Base-by-base conservation (phyloP, 495 filamentous ascomycete genomes). In the Lepidopterella palustris region DNA sequence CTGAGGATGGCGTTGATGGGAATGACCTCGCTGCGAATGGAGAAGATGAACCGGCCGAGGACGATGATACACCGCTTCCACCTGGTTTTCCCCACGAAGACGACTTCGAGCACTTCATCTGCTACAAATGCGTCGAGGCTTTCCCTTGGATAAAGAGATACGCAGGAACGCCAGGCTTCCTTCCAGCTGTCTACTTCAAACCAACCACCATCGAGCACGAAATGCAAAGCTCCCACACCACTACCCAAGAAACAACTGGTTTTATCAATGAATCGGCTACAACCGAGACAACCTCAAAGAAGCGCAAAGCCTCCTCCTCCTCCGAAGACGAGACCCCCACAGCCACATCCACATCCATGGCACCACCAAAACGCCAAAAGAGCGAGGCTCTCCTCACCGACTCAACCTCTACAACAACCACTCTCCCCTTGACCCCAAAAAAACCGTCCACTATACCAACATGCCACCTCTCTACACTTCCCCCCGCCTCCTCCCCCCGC, bases 91-190 rank as follows among this genome's bases (percentile, higher is more conserved):
- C 93, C 1, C 76, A 78, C 0, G 92, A 97, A 62, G 89, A 96
- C 21, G 83, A 87, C 50, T 98, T 97, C 65, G 88, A 92, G 9
- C 80, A 82, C 26, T 88, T 97, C 66, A 81, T 99, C 48, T 99
- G 95, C 76, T 96, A 90, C 77, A 90, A 95, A 69, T 99, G 95
- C 65, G 78, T 93, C 29, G 86, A 92, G 24, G 83, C 88, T 0
- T 84, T 88, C 66, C 91, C 91, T 0, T 99, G 92, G 93, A 84
- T 99, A 65, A 93, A 90, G 74, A 74, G 78, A 57, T 97, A 97
- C 66, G 92, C 90, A n/a, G 88, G 88, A 3, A 82, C 86, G 0
- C 69, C 80, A 2, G 91, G 91, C 2, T 97, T 99, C 67, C 75
- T 97, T 4, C 80, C 83, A 2, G 80, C 92, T 0, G 84, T 95